Conservation (phyloP, 2,329 filamentous ascomycete species). For the Acrodontium crateriforme region DNA sequence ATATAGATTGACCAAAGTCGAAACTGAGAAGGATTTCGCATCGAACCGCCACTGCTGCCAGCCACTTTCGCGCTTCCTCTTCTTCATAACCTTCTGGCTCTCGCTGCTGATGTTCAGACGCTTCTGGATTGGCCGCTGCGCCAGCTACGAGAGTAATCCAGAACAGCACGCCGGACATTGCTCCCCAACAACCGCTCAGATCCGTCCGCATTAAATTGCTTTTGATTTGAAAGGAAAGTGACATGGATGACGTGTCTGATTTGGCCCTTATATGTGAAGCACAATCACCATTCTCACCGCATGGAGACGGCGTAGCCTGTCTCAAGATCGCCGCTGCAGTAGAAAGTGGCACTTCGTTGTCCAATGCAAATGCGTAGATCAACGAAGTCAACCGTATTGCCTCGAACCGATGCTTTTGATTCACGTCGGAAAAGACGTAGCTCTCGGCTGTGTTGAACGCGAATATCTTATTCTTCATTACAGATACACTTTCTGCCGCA, state of each 20-base stretch:
- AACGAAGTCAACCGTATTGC: slow-evolving; percentile 14
- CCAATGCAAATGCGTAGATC: slow-evolving; percentile 17
- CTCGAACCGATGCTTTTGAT: slow-evolving; percentile 15
- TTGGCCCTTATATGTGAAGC: not conserved
- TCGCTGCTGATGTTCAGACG: slow-evolving; percentile 3
- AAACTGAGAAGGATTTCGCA: slow-evolving; percentile 20
- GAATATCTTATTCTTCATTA: slow-evolving; percentile 8
- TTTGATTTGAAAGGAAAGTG: slow-evolving; percentile 12
- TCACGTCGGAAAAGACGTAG: slow-evolving; percentile 5
- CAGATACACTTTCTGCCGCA: slow-evolving; percentile 1
- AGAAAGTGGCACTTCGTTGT: slow-evolving; percentile 11
- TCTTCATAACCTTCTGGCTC: slow-evolving; percentile 9
- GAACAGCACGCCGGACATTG: slow-evolving; percentile 20
- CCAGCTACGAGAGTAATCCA: slow-evolving; percentile 19
- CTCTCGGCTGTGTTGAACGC: slow-evolving; percentile 3
- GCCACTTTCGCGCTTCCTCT: slow-evolving; percentile 16
- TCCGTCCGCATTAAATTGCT: slow-evolving; percentile 14
- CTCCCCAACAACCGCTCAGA: slow-evolving; percentile 19
- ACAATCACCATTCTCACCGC: not conserved
- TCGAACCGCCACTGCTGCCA: slow-evolving; percentile 19
- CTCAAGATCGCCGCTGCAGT: slow-evolving; percentile 7
- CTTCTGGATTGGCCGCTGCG: slow-evolving; percentile 15
- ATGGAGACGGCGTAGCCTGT: not conserved
- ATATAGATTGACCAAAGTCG: slow-evolving; percentile 15
- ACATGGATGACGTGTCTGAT: slow-evolving; percentile 1